Evolutionary conservation across 2,329 filamentous ascomycete species (phyloP), one percentile per base, ranked within the genome.

Genomic region (Aulographum hederae): DNA sequence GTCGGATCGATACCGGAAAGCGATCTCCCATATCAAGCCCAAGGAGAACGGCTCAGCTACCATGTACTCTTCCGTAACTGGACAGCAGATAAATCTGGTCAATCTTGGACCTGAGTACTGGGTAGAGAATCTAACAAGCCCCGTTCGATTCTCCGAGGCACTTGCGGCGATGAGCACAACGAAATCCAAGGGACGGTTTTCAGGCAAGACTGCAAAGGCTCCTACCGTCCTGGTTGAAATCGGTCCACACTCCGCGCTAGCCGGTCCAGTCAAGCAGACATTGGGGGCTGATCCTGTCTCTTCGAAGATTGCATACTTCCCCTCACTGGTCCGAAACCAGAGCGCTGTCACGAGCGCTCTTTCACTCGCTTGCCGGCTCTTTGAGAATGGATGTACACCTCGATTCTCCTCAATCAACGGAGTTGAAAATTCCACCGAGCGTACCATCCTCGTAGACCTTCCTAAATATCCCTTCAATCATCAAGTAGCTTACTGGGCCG

Each of bases 171-270:
- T 33, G 25, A 5, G 8, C 15, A 13, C 10, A 5, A 5, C 10
- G 14, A 8, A 5, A 14, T 17, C 5, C 6, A 32, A 43, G 1
- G 43, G 45, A 28, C 35, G 44, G 6, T 15, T 36, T 3, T 39
- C 40, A 10, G 13, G 31, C n/a, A 34, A 34, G 15, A 27, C 5
- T 5, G 6, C 26, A 20, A 12, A 12, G 12, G 21, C 12, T 10
- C 21, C 21, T 25, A 12, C 26, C 10, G 35, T 36, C 12, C 27
- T 44, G 2, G 8, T 54, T 3, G 52, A 55, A 37, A 34, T 58
- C 26, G 54, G 54, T 3, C 53, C 54, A 11, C 53, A 56, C 31
- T 33, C 37, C 1, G 47, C 52, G 2, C 43, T 57, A 2, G 34
- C 38, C 5, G 47, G 48, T 0, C 51, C 53, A 3, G 23, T 46